Base-by-base conservation (phyloP, 2,329 filamentous ascomycete species). In the Talaromyces islandicus region DNA sequence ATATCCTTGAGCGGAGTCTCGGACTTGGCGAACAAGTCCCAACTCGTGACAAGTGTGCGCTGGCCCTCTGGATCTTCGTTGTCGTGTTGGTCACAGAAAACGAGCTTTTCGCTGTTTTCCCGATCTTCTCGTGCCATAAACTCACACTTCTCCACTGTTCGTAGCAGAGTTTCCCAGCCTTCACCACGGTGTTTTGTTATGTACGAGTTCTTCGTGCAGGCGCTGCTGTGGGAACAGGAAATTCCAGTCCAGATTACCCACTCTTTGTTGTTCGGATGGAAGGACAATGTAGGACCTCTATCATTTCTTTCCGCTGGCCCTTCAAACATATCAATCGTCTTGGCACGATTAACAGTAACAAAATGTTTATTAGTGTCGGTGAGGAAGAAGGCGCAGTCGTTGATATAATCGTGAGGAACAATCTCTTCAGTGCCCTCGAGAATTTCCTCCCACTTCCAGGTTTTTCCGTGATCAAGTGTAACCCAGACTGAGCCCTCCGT, bases 191-290 rank as follows among this genome's bases (percentile, higher is more conserved):
- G 91, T 32, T 80, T 87, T 38, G 90, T 91, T 60, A 91, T 81
- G 51, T 89, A 91, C 1, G 92, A 91, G 63, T 89, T 85, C 0
- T 81, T 81, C 67, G 90, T 88, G 72, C 92, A 97, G 7, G n/a
- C 19, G 27, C 25, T 41, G 11, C 79, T 80, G 3, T 86, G 83
- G 70, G 91, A 95, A 63, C 88, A 84, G 64, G 86, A 78, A 10
- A 78, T 78, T 43, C 92, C 93, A 54, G 89, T 85, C 92, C 92
- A 97, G 63, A 99, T 89, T 50, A 97, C 80, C 91, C 92, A 97
- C 68, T 96, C 89, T 71, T 88, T 89, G 68, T 89, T 85, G 66
- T 88, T 85, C 1, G 92, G 89, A 68, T 99, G 94, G 77, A 99
- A 99, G 38, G 82, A 80, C 66, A 90, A 73, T 48, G 92, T 81